phyloP scores from a whole-genome alignment of 108 stramenopile species.

The Nitzschia sp. region DNA sequence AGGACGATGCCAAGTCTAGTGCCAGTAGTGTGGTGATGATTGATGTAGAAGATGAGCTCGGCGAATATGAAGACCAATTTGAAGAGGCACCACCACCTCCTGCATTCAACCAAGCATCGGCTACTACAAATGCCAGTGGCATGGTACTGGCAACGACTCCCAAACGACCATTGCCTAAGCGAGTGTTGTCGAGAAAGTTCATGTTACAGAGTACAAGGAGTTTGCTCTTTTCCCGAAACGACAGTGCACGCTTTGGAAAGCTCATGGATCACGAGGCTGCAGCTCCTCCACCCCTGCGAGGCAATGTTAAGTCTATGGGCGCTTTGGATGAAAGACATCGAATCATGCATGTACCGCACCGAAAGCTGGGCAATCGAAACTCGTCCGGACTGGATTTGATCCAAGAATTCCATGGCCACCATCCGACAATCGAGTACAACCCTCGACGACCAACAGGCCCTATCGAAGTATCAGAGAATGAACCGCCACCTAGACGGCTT shows the following conservation, averaged over 20 bases:
- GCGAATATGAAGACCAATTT: background rate
- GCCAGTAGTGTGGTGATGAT: slow-evolving; percentile 18
- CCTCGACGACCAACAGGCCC: background rate
- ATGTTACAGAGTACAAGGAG: background rate
- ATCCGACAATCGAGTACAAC: slow-evolving; percentile 16
- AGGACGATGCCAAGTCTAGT: slow-evolving; percentile 1
- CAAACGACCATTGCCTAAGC: background rate
- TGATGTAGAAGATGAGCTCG: background rate
- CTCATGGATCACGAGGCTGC: background rate
- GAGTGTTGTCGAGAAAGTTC: background rate
- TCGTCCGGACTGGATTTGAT: background rate
- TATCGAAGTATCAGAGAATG: slow-evolving; percentile 10
- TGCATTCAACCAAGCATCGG: too few relatives aligned
- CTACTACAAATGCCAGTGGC: background rate
- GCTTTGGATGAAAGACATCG: background rate
- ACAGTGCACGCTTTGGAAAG: background rate
- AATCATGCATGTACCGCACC: background rate
- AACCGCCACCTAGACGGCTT: slow-evolving; percentile 17
- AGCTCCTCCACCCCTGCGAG: background rate
- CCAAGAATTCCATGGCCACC: background rate
- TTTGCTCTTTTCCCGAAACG: background rate
- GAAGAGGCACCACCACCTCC: background rate
- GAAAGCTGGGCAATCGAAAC: background rate
- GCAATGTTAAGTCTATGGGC: background rate
- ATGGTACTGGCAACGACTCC: background rate